Conservation (phyloP, 2,329 filamentous ascomycete species). For the Fusarium dlaminii region DNA sequence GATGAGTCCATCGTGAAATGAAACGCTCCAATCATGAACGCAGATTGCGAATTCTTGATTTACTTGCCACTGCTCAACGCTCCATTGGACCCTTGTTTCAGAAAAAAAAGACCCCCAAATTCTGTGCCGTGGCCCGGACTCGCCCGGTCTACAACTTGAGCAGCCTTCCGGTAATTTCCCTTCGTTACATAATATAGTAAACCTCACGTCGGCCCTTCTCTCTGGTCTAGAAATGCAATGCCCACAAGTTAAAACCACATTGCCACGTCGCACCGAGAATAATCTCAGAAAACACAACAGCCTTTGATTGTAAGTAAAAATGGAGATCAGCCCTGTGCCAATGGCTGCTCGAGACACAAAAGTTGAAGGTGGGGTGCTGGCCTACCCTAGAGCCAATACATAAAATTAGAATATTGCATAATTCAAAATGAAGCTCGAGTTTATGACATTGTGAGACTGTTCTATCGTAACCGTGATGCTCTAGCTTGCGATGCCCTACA, state of each 20-base stretch:
- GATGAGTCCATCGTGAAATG: neutral
- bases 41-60: neutral
- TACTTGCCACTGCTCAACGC: neutral
- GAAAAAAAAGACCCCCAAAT: neutral
- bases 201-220: slow-evolving; percentile 49
- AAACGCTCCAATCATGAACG: slow-evolving; percentile 25
- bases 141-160: slow-evolving; percentile 4
- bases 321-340: neutral
- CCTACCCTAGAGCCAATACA: neutral
- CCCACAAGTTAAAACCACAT: slow-evolving; percentile 59
- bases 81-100: slow-evolving; percentile 25
- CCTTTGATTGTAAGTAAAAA: neutral
- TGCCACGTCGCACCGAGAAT: slow-evolving; percentile 42
- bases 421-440: neutral
- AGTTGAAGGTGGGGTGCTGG: neutral
- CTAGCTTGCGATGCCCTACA: neutral
- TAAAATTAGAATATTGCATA: neutral
- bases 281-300: slow-evolving; percentile 29
- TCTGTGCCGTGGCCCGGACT: slow-evolving; percentile 10
- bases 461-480: neutral
- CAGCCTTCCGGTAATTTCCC: slow-evolving; percentile 24
- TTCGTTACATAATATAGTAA: slow-evolving; percentile 36
- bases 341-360: neutral
- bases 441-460: neutral
- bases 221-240: slow-evolving; percentile 52